These are phyloP conservation scores for Suhomyces taliae DNA, from an alignment of 1,139 yeast species.

Conservation along the genomic window DNA sequence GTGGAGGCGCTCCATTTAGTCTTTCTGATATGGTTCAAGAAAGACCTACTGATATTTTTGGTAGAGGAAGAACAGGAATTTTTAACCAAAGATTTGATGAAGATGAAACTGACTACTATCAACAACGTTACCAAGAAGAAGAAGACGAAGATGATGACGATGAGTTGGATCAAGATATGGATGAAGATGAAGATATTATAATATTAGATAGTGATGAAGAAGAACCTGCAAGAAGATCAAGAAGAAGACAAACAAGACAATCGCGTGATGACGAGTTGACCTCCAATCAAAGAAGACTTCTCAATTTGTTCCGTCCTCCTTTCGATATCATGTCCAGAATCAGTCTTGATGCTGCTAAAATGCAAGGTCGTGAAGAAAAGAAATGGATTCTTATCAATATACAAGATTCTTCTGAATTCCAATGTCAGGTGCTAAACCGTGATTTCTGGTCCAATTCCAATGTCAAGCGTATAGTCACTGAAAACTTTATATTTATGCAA, in stretches of 20 bases:
- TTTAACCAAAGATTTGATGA: conserved; percentile 46
- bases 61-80: conserved; percentile 41
- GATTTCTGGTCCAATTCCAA: conserved; percentile 86
- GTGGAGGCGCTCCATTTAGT: conserved; percentile 10
- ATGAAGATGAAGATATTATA: conserved; percentile 23
- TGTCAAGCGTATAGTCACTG: conserved; percentile 63
- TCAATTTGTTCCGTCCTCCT: conserved; percentile 86
- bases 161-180: conserved; percentile 21
- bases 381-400: conserved; percentile 89
- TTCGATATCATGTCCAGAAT: conserved; percentile 76
- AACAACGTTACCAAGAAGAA: conserved; percentile 20
- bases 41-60: conserved; percentile 42
- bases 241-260: conserved; percentile 34
- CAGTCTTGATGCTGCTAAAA: conserved; percentile 70
- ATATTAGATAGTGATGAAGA: conserved; percentile 34
- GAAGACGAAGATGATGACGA: conserved; percentile 20
- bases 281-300: conserved; percentile 69
- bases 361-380: conserved; percentile 57
- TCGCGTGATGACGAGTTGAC: conserved; percentile 41
- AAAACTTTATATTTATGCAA: conserved; percentile 76
- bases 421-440: conserved; percentile 85
- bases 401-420: conserved; percentile 81
- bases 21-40: conserved; percentile 13
- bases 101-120: conserved; percentile 29
- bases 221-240: conserved; percentile 18